Evolutionary conservation across 768 basidiomycete genomes (phyloP), one percentile per base, ranked within the genome.

Genomic region (Hypholoma fasciculare): DNA sequence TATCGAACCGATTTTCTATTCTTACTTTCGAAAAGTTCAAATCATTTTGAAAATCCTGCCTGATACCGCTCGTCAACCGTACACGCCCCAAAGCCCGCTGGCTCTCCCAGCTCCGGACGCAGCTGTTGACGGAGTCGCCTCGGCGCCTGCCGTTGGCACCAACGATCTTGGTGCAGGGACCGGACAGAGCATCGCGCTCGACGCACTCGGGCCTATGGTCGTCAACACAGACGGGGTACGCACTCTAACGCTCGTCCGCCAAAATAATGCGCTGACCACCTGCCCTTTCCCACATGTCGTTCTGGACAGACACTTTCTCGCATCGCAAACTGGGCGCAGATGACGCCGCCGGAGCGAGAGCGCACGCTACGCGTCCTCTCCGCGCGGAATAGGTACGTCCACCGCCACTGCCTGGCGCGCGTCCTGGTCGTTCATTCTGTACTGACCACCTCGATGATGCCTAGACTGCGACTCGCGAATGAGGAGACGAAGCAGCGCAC

Each of bases 131-230:
- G 6, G 1, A 34, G 9, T 3, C 30, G 6, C 30, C 30, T 9
- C 30, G 9, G 6, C 30, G 30, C 30, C 30, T 34, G 6, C 30
- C 1, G 6, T 5, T 5, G 30, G 30, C 9, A 34, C 30, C 34
- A 20, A 47, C 19, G 53, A 54, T 36, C 11, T 38, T 9, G 44
- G 43, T 13, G 11, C 53, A 36, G 27, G 13, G 16, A 44, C 42
- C 14, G 53, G 37, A 12, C 55, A 62, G 42, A 59, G 75, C 2
- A 70, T 86, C 50, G 83, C 78, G 67, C 69, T 88, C 6, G 85
- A 88, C 58, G 76, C 74, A 17, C 75, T 89, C 12, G 87, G 86
- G 1, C 87, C 87, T 1, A 79, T 89, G 76, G 84, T 89, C 44
- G 84, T 88, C 40, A 88, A 88, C 66, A 80, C 73, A 42, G 82